Evolutionary conservation across 176 grass and related monocot species (phyloP).

Genomic region (Themeda triandra): DNA sequence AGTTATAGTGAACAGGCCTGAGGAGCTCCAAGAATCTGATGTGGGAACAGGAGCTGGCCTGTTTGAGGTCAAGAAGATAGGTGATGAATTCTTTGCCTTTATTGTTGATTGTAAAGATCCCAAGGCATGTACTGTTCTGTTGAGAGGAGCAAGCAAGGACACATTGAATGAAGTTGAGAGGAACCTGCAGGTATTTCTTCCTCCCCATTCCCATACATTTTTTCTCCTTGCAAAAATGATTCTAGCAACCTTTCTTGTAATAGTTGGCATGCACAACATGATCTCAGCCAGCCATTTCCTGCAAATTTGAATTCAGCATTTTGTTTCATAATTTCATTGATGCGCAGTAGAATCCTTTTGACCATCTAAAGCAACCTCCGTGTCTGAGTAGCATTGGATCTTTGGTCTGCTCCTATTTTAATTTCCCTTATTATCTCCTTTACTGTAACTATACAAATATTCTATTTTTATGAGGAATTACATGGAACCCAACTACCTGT

Average conservation of each 20-base stretch:
- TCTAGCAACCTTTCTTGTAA: not conserved
- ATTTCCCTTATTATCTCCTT: not conserved
- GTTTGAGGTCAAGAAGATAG: conserved; percentile 97
- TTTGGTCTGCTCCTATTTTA: not conserved
- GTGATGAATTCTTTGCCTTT: conserved; percentile 91
- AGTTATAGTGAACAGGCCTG: conserved; percentile 90
- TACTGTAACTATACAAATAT: not conserved
- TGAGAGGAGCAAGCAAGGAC: conserved; percentile 97
- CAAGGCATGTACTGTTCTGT: conserved; percentile 94
- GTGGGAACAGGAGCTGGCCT: conserved; percentile 83
- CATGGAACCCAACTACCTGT: not conserved
- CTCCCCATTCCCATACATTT: not conserved
- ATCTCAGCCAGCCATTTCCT: not conserved
- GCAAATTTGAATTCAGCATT: not conserved
- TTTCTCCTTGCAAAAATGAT: not conserved
- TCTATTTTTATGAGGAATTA: not conserved
- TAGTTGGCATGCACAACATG: not conserved
- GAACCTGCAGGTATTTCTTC: conserved; percentile 74
- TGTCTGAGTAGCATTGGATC: not conserved
- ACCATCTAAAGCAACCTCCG: not conserved
- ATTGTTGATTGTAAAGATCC: conserved; percentile 97
- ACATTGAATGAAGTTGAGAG: conserved; percentile 94
- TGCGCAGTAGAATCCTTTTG: not conserved
- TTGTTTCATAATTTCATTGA: not conserved
- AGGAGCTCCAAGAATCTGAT: conserved; percentile 99